Conservation (phyloP, 768 basidiomycete species). For the Crassisporium funariophilum region DNA sequence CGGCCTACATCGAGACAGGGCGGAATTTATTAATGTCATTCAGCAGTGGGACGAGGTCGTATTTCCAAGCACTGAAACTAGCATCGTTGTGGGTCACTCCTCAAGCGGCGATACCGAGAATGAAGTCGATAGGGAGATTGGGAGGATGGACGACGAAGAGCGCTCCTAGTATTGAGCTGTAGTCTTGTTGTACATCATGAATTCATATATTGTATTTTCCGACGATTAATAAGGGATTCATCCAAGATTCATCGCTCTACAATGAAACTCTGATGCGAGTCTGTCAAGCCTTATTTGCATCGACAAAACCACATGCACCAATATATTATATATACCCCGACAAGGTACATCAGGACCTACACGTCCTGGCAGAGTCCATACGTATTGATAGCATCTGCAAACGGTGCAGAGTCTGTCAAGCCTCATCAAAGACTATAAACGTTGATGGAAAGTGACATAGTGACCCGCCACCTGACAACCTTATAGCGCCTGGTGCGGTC, state of each 20-base stretch:
- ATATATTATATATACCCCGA: too few relatives aligned
- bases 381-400: too few relatives aligned
- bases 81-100: too few relatives aligned
- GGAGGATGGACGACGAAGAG: too few relatives aligned
- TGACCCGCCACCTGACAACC: background rate
- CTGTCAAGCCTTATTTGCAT: background rate
- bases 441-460: background rate
- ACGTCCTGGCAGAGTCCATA: constrained; percentile 27
- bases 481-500: background rate
- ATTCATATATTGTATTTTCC: background rate
- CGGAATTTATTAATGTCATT: too few relatives aligned
- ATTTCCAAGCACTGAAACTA: too few relatives aligned
- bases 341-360: constrained; percentile 17
- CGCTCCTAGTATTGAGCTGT: background rate
- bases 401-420: background rate
- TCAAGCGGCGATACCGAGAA: too few relatives aligned
- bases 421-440: background rate
- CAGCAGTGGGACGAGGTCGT: too few relatives aligned
- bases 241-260: background rate
- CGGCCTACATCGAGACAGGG: too few relatives aligned
- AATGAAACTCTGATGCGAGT: background rate
- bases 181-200: background rate
- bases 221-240: background rate
- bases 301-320: background rate
- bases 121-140: too few relatives aligned